Conservation (phyloP, 176 grass and related monocot genomes). For the Musa acuminata region DNA sequence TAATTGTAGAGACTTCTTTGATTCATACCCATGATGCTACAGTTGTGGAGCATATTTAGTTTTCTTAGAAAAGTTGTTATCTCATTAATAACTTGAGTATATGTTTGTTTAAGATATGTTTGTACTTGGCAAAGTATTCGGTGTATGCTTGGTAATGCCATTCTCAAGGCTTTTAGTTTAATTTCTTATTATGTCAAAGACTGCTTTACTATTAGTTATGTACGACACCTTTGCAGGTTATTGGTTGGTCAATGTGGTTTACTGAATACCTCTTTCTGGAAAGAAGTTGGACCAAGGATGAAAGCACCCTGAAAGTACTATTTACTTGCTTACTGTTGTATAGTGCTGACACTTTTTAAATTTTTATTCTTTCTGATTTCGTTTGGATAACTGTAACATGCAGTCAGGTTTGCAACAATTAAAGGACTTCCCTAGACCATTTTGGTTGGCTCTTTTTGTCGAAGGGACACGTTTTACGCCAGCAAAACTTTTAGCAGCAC, state of each 20-base stretch:
- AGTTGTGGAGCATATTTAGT: no score
- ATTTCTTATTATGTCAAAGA: no score
- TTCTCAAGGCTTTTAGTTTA: no score
- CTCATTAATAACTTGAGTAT: no score
- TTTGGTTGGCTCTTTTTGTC: constrained; percentile 93
- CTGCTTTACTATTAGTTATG: no score
- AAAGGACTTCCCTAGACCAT: constrained; percentile 75
- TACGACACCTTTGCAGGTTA: constrained; percentile 35
- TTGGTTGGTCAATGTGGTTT: constrained; percentile 92
- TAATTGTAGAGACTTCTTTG: no score
- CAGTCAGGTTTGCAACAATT: constrained; percentile 73
- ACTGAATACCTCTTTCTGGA: constrained; percentile 83
- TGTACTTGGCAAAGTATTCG: no score
- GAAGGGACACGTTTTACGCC: constrained; percentile 81
- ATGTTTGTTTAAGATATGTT: no score
- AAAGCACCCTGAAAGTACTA: constrained; percentile 61
- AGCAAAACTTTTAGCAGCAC: constrained; percentile 68
- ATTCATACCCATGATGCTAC: no score
- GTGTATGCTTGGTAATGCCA: no score
- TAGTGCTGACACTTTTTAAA: not conserved
- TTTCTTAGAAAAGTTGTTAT: no score
- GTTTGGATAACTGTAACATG: constrained; percentile 13
- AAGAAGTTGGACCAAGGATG: constrained; percentile 86
- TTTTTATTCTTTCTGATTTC: not conserved
- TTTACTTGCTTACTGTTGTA: constrained; percentile 1